Percentiles rank a stretch among this genome's conserved stretches.
These are phyloP conservation scores for Dactylellina leptospora DNA, from an alignment of 2,329 filamentous ascomycete species.

Conservation along the genomic window DNA sequence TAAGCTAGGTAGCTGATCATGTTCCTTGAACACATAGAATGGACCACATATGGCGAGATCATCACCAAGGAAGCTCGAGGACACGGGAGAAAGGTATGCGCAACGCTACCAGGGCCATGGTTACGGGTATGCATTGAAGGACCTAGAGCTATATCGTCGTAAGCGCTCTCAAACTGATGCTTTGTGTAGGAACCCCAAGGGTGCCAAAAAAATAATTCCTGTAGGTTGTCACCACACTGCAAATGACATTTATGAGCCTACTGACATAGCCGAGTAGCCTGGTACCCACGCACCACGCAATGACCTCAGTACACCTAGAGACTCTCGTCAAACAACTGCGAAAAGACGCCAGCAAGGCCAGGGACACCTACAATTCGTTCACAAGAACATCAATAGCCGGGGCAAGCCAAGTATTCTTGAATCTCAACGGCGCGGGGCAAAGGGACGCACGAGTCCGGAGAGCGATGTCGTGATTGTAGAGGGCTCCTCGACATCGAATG, in stretches of 20 bases:
- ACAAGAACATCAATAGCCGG: neutral
- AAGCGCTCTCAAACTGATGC: neutral
- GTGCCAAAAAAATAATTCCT: slow-evolving; percentile 7
- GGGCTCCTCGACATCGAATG: too few relatives aligned
- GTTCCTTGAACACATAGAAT: neutral
- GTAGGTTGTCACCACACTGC: neutral
- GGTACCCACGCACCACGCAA: slow-evolving; percentile 20
- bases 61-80: neutral
- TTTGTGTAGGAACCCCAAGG: slow-evolving; percentile 20
- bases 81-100: neutral
- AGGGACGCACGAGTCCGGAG: neutral
- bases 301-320: neutral
- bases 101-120: slow-evolving; percentile 12
- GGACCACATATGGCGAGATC: slow-evolving; percentile 13
- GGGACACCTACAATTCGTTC: slow-evolving; percentile 1
- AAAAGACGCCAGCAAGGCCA: neutral
- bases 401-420: too few relatives aligned
- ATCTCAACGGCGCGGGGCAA: too few relatives aligned
- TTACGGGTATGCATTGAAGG: slow-evolving; percentile 24
- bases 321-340: neutral
- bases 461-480: neutral
- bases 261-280: slow-evolving; percentile 6
- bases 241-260: neutral
- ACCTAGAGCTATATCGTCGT: neutral
- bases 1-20: too few relatives aligned